phyloP scores from a whole-genome alignment of 208 protist species.

The Acanthamoeba lenticulata region DNA sequence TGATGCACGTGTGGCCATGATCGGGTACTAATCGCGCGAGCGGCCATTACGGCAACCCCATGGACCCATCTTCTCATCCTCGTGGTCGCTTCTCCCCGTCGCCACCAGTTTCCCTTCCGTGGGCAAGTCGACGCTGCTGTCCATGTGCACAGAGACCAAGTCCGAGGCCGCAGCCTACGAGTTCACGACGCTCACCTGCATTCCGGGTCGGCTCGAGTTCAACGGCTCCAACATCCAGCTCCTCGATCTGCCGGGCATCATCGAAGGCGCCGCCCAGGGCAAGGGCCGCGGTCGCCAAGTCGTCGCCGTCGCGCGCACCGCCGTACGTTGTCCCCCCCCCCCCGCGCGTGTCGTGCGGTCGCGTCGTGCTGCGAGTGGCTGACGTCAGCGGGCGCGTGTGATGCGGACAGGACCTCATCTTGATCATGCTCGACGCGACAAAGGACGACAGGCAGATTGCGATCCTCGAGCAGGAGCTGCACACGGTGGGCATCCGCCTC shows the following conservation, averaged over 20 bases:
- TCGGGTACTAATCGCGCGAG: conserved; percentile 83
- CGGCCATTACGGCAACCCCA: neutral
- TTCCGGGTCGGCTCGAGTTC: conserved; percentile 97
- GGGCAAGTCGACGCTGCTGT: conserved; percentile 98
- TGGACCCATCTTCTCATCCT: neutral
- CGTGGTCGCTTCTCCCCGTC: neutral
- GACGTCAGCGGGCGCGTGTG: neutral
- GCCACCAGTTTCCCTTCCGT: conserved; percentile 94
- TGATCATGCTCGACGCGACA: conserved; percentile 97
- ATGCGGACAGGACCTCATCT: conserved; percentile 91
- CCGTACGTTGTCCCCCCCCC: conserved; percentile 46
- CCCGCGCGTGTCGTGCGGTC: neutral
- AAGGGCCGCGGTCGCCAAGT: conserved; percentile 97
- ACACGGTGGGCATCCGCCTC: conserved; percentile 95
- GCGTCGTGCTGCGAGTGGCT: neutral
- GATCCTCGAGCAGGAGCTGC: conserved; percentile 94
- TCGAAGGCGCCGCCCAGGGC: conserved; percentile 97
- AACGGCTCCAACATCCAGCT: conserved; percentile 98
- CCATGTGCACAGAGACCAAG: conserved; percentile 94
- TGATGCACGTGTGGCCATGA: conserved; percentile 87
- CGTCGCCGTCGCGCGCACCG: conserved; percentile 96
- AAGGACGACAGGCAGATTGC: conserved; percentile 83
- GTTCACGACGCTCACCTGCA: conserved; percentile 99
- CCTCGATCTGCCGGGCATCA: conserved; percentile 99
- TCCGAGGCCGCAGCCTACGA: conserved; percentile 97